These are phyloP conservation scores for Streptanthus diversifolius DNA, from an alignment of 345 rosid genomes.

Conservation along the genomic window DNA sequence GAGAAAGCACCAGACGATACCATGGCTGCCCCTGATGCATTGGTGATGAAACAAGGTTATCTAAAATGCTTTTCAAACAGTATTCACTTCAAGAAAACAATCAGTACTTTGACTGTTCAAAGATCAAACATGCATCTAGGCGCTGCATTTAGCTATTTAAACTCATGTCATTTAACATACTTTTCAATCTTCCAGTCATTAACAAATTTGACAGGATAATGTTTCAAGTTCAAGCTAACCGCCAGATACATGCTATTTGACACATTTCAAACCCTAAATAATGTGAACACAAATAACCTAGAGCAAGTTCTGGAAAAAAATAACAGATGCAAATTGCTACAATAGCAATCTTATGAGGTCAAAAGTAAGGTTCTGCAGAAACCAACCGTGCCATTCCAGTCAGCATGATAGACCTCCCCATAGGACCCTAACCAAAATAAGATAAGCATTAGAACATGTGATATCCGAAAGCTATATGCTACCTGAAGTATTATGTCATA, in stretches of 20 bases:
- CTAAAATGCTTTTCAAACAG: background rate
- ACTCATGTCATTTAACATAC: background rate
- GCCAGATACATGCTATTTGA: background rate
- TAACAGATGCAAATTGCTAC: background rate
- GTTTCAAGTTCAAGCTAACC: conserved; percentile 1
- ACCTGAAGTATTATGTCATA: background rate
- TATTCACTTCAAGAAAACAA: background rate
- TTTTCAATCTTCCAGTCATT: background rate
- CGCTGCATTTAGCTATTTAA: background rate
- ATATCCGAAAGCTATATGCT: conserved; percentile 10
- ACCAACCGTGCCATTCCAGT: conserved; percentile 98
- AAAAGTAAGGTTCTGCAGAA: conserved; percentile 20
- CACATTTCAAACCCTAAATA: background rate
- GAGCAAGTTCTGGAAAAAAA: background rate
- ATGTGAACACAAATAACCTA: background rate
- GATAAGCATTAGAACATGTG: conserved; percentile 18
- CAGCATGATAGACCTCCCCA: conserved; percentile 98
- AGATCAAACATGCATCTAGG: background rate
- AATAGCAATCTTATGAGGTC: conserved; percentile 10
- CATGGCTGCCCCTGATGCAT: background rate
- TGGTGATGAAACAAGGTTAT: conserved; percentile 1
- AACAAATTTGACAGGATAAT: background rate
- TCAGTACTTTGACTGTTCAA: conserved; percentile 8
- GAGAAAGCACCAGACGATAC: background rate
- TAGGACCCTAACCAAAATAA: conserved; percentile 67